Evolutionary conservation across 495 filamentous ascomycete genomes (phyloP), one percentile per base, ranked within the genome.

Genomic region (Wilcoxina mikolae): DNA sequence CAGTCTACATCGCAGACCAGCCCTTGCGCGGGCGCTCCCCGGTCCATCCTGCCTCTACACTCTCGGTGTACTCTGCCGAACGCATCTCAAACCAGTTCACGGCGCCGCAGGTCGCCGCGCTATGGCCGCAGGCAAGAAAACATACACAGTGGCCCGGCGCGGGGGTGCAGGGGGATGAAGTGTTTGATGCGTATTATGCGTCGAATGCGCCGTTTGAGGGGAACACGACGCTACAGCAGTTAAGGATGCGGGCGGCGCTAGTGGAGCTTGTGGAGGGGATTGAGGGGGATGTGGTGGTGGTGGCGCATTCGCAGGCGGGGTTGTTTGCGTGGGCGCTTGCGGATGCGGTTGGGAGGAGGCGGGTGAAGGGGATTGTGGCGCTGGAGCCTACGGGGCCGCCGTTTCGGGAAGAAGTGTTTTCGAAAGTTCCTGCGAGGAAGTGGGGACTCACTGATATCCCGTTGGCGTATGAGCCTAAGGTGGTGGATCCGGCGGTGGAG

Each of bases 91-190:
- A 64, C 1, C 20, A 24, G n/a, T 52, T 52, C 31, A 76, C 73
- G 63, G 68, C 70, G 3, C 46, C 67, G 10, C 35, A 68, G 47
- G 23, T 55, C 3, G 68, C 68, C 56, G 60, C 67, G 28, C 62
- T 64, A 15, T 75, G 70, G 68, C 72, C 74, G 0, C 70, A 74
- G 55, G 65, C 71, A 2, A 53, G 65, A 3, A 61, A 72, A 18
- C 74, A 76, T 57, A 73, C 69, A 24, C 72, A 76, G 60, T 75
- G 73, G 73, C 70, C 69, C 15, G 73, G 72, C 1, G 59, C 67
- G n/a, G 72, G 72, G 1, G 49, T 65, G 18, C 61, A 60, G 44
- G 70, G 71, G 39, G 74, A 76, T 58, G 53, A 60, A 0, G 61
- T 67, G 25, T 75, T 73, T 51, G 70, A 73, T 60, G 51, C 60